Percentiles rank a stretch among this genome's conserved stretches.
These are phyloP conservation scores for Solanum habrochaites DNA, from an alignment of 257 asterid species.

Conservation along the genomic window DNA sequence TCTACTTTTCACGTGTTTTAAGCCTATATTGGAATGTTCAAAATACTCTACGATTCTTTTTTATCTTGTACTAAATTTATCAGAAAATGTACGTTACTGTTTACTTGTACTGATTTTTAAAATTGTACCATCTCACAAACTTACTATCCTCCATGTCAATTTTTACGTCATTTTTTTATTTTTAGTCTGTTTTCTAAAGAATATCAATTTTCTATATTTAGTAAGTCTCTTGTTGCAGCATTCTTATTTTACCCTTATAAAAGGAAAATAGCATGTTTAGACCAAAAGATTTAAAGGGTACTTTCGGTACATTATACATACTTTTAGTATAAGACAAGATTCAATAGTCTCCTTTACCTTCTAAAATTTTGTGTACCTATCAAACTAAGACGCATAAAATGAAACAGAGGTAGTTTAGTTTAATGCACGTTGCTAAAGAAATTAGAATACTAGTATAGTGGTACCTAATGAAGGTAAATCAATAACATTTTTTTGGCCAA, in stretches of 20 bases:
- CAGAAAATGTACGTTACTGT: not conserved
- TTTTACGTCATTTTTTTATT: not conserved
- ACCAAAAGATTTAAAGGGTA: not conserved
- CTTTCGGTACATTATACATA: not conserved
- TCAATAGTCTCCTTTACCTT: not conserved
- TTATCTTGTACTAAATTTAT: not conserved
- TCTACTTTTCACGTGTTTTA: not conserved
- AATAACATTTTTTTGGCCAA: not conserved
- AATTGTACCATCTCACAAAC: not conserved
- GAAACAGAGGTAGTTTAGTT: not conserved
- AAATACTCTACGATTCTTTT: not conserved
- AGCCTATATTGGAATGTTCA: not conserved
- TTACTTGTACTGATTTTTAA: not conserved
- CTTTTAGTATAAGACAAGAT: not conserved
- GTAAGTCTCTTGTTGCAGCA: not conserved
- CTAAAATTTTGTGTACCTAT: not conserved
- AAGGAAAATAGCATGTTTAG: not conserved
- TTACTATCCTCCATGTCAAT: not conserved
- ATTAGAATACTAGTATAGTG: not conserved
- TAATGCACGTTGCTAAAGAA: not conserved
- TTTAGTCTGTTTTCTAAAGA: not conserved
- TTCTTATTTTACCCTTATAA: not conserved
- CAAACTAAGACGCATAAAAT: not conserved
- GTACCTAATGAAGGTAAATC: not conserved
- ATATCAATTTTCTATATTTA: not conserved